Percentiles rank a stretch among this genome's conserved stretches.
phyloP scores from a whole-genome alignment of 176 grass and related monocot species.

The Aegilops tauschii region DNA sequence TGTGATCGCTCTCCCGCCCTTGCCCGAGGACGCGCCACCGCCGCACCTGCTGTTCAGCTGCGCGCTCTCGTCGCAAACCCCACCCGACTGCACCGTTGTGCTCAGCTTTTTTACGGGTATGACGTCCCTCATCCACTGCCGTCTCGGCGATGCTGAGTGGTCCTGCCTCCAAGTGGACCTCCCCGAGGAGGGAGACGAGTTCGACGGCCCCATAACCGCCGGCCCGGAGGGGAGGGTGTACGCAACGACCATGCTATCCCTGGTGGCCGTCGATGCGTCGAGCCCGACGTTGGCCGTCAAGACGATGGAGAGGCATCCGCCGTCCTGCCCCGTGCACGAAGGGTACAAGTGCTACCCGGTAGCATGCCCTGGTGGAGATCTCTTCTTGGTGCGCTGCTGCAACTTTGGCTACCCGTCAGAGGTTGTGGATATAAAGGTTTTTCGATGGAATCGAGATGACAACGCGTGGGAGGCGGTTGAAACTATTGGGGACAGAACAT shows the following conservation, averaged over 20 bases:
- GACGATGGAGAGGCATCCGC: neutral
- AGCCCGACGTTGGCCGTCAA: neutral
- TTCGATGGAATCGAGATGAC: neutral
- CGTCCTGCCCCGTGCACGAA: neutral
- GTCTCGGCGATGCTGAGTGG: neutral
- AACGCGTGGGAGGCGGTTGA: neutral
- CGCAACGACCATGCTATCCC: neutral
- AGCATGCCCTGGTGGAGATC: too few species aligned
- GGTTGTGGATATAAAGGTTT: neutral
- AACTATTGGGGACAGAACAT: neutral
- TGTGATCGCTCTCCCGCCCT: neutral
- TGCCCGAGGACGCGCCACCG: neutral
- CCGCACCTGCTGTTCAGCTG: neutral
- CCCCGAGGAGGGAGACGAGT: neutral
- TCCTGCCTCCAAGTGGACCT: neutral
- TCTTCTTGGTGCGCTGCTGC: too few species aligned
- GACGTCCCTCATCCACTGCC: neutral
- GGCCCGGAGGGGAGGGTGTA: neutral
- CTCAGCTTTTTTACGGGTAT: neutral
- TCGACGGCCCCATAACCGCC: neutral
- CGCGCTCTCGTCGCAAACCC: neutral
- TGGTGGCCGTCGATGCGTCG: neutral
- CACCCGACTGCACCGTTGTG: neutral
- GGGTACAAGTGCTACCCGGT: neutral
- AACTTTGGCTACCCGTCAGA: too few species aligned